Conservation (phyloP, 1,284 basidiomycete species). For the Ceratobasidium sp. region DNA sequence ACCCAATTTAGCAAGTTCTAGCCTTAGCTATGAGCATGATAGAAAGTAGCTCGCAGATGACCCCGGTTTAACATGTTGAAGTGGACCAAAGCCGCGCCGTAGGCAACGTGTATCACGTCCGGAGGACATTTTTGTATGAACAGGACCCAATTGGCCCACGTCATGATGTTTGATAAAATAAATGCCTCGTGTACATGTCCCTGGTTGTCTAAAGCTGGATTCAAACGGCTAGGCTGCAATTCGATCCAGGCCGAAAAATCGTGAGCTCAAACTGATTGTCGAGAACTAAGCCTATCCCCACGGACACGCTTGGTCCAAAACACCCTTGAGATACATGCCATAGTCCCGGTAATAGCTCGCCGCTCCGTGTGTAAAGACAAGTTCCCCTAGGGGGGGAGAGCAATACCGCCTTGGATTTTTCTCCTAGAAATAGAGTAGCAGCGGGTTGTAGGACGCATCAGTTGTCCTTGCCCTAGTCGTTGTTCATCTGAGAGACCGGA, state of each 20-base stretch:
- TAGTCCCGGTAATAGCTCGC: background rate
- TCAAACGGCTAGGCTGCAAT: background rate
- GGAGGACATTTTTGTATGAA: background rate
- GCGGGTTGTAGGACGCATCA: background rate
- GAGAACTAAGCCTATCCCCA: constrained; percentile 5
- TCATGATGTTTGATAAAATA: constrained; percentile 18
- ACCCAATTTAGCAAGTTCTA: background rate
- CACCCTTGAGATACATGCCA: constrained; percentile 3
- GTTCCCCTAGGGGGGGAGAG: background rate
- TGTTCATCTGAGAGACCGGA: constrained; percentile 1
- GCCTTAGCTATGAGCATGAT: background rate
- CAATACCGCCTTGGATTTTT: background rate
- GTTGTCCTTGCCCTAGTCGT: constrained; percentile 1
- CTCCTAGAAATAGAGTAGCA: background rate
- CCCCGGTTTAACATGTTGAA: background rate
- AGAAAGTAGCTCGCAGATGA: background rate
- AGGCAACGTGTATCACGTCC: constrained; percentile 8
- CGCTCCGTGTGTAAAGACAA: background rate
- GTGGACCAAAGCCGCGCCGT: background rate
- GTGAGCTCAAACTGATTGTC: background rate
- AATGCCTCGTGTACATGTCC: background rate
- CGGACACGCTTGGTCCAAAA: constrained; percentile 8
- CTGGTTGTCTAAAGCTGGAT: background rate
- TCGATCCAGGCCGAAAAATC: background rate
- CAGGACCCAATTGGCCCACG: constrained; percentile 3